phyloP scores from a whole-genome alignment of 2,329 filamentous ascomycete species.

The Pseudogymnoascus sp. region DNA sequence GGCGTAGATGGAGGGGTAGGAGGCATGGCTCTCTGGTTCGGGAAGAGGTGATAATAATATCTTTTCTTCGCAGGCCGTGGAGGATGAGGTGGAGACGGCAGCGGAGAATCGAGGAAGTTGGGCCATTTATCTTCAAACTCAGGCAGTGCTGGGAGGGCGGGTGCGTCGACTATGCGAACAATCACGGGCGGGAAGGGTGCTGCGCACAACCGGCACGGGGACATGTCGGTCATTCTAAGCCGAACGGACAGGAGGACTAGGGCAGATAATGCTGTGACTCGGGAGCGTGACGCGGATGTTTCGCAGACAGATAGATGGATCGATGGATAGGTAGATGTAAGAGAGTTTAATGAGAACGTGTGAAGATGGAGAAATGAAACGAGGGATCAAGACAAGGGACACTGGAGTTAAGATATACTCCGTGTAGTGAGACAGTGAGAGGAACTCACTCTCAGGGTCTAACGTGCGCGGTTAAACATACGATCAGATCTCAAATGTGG shows the following conservation, averaged over 20 bases:
- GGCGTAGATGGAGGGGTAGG: neutral
- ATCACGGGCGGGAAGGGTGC: slow-evolving; percentile 1
- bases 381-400: neutral
- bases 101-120: neutral
- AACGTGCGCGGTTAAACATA: neutral
- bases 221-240: slow-evolving; percentile 4
- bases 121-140: slow-evolving; percentile 1
- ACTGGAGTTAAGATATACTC: neutral
- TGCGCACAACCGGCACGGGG: slow-evolving; percentile 3
- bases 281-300: slow-evolving; percentile 2
- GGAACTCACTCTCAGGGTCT: slow-evolving; percentile 1
- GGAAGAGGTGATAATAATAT: neutral
- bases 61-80: neutral
- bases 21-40: neutral
- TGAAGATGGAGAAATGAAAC: neutral
- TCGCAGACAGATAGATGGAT: neutral
- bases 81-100: neutral
- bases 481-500: slow-evolving; percentile 6
- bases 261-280: neutral
- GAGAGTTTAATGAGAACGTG: neutral
- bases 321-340: neutral
- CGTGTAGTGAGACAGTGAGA: neutral
- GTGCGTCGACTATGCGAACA: slow-evolving; percentile 1
- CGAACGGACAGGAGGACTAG: neutral
- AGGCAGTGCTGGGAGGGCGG: neutral